A percentile compares a stretch with the other conserved stretches of the same genome.
Evolutionary conservation across 768 basidiomycete species (phyloP).

Genomic region (Tricholomella constricta): DNA sequence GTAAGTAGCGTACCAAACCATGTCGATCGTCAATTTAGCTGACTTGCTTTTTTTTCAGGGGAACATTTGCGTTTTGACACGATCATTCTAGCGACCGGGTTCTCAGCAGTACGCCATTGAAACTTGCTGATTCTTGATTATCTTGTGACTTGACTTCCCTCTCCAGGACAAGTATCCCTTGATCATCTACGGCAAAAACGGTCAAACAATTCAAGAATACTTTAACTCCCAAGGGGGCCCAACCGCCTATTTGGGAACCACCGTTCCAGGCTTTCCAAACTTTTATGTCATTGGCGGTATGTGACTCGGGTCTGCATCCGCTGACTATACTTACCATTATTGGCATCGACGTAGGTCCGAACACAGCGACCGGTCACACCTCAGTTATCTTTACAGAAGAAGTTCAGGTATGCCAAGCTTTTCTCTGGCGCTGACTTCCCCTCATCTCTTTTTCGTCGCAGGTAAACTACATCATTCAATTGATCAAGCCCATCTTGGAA

Average conservation of each 20-base stretch:
- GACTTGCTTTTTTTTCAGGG: constrained; percentile 25
- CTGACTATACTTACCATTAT: background rate
- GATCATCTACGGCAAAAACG: constrained; percentile 29
- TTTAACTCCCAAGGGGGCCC: constrained; percentile 41
- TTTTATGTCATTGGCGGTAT: constrained; percentile 42
- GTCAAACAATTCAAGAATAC: constrained; percentile 40
- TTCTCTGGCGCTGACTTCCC: background rate
- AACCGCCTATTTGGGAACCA: constrained; percentile 45
- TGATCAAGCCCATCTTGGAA: constrained; percentile 25
- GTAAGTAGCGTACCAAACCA: constrained; percentile 18
- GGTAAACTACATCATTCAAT: constrained; percentile 40
- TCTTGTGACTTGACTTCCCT: background rate
- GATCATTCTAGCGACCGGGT: constrained; percentile 44
- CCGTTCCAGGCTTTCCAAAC: constrained; percentile 48
- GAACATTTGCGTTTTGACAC: constrained; percentile 37
- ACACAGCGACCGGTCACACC: constrained; percentile 45
- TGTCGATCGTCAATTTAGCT: constrained; percentile 6
- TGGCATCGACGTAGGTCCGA: constrained; percentile 36
- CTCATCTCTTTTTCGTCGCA: constrained; percentile 12
- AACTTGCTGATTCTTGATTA: background rate
- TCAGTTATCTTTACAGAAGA: constrained; percentile 47
- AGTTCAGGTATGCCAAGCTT: constrained; percentile 35
- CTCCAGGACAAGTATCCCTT: constrained; percentile 37
- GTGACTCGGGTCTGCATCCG: background rate
- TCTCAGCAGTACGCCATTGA: constrained; percentile 24